Evolutionary conservation across 345 rosid genomes (phyloP), one percentile per base, ranked within the genome.

Genomic region (Firmiana major): DNA sequence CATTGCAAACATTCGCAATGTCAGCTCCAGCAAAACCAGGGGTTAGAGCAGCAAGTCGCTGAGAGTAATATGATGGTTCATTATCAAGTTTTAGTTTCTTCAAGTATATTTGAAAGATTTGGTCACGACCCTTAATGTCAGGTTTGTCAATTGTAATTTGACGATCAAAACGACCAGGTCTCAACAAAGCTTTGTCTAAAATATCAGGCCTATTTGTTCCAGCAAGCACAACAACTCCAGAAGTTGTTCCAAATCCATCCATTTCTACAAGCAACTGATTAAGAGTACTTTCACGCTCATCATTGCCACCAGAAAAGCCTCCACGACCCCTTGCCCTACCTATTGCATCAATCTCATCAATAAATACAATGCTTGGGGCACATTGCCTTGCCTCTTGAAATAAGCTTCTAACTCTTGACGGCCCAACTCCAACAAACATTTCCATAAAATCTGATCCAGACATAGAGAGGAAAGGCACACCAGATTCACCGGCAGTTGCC

Each of bases 231-330:
- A 89, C 85, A 28, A 88, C 88, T 48, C 90, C 88, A 17, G 90
- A 62, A 9, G 89, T 87, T 6, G 89, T 87, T 78, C 87, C 90
- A 84, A 87, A 87, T 69, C 92, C 92, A 85, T 87, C 90, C 92
- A 89, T 89, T 69, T 89, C 88, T 17, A 87, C 89, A 51, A 89
- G 86, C 79, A 89, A 79, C 77, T 85, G 90, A 70, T 87, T 89
- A 48, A 89, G 90, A 59, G 89, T 87, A 77, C 86, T 85, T 79
- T 88, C 90, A 24, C 88, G 86, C 77, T 89, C 92, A 74, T 79
- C 85, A 71, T 81, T 79, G 46, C 87, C 86, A 62, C 91, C 87
- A 12, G 87, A 76, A 78, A 86, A 83, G 63, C 88, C 84, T 58
- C 90, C 88, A 62, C 86, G 88, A 0, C 91, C 88, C 77, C 89